Percentiles rank a stretch among this genome's conserved stretches.
phyloP scores from a whole-genome alignment of 768 basidiomycete genomes.

The Mycena chlorophos region DNA sequence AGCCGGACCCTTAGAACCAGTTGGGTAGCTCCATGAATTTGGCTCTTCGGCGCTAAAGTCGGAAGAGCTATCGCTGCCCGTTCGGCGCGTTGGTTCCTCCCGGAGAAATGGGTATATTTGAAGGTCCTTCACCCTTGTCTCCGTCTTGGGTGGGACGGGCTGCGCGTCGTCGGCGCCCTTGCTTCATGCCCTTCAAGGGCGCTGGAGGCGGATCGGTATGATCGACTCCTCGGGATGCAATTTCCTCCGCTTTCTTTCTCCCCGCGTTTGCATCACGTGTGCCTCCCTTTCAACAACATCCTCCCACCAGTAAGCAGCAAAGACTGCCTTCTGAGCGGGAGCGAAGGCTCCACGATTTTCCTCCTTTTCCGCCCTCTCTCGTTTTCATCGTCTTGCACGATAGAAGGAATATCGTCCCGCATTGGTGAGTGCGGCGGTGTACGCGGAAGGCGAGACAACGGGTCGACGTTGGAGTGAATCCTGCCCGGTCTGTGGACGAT shows the following conservation, averaged over 20 bases:
- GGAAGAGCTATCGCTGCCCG: background rate
- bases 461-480: constrained; percentile 41
- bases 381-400: background rate
- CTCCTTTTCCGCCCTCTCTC: background rate
- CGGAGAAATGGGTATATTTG: no score
- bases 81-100: background rate
- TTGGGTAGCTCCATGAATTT: background rate
- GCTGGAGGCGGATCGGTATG: no score
- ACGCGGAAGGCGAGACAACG: constrained; percentile 31
- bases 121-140: no score
- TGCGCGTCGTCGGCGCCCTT: no score
- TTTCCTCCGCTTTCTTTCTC: background rate
- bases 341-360: background rate
- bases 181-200: background rate
- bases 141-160: no score
- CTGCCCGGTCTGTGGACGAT: constrained; percentile 39
- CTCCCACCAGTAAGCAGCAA: background rate
- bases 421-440: background rate
- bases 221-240: no score
- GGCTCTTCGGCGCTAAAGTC: background rate
- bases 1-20: background rate
- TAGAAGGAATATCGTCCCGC: background rate
- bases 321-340: background rate
- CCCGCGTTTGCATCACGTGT: background rate
- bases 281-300: background rate